phyloP scores from a whole-genome alignment of 176 grass and related monocot genomes.

The sorghum (Sorghum bicolor) region DNA sequence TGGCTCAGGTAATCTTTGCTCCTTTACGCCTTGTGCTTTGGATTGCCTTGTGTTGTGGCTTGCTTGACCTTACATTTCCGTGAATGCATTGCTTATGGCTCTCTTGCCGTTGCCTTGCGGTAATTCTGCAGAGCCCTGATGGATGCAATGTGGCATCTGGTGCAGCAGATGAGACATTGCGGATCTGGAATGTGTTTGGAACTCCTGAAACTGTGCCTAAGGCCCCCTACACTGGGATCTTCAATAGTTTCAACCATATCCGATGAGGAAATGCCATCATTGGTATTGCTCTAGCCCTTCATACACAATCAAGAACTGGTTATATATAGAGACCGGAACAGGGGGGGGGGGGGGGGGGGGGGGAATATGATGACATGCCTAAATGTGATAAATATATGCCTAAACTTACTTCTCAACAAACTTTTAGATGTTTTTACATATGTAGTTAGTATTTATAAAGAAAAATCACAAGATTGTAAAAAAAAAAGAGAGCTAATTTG shows the following conservation, averaged over 20 bases:
- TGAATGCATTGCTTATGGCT: slow-evolving; percentile 14
- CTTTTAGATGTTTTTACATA: no score
- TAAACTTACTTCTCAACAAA: no score
- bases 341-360: no score
- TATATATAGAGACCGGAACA: not conserved
- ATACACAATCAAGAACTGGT: not conserved
- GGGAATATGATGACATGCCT: no score
- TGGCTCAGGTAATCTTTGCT: slow-evolving; percentile 49
- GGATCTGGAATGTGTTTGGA: slow-evolving; percentile 64
- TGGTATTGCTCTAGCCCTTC: not conserved
- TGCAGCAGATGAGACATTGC: slow-evolving; percentile 54
- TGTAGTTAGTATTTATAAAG: no score
- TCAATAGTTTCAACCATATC: slow-evolving; percentile 56
- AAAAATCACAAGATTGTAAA: no score
- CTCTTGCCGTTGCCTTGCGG: not conserved
- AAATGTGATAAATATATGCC: no score
- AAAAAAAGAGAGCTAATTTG: no score
- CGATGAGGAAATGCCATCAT: slow-evolving; percentile 31
- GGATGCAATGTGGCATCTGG: slow-evolving; percentile 63
- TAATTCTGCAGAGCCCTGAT: slow-evolving; percentile 59
- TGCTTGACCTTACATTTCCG: not conserved
- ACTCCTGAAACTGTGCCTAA: slow-evolving; percentile 43
- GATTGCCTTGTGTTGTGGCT: not conserved
- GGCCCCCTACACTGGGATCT: slow-evolving; percentile 38
- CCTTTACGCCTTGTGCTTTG: not conserved